phyloP scores from a whole-genome alignment of 306 rosid species.

The Crotalaria pallida region DNA sequence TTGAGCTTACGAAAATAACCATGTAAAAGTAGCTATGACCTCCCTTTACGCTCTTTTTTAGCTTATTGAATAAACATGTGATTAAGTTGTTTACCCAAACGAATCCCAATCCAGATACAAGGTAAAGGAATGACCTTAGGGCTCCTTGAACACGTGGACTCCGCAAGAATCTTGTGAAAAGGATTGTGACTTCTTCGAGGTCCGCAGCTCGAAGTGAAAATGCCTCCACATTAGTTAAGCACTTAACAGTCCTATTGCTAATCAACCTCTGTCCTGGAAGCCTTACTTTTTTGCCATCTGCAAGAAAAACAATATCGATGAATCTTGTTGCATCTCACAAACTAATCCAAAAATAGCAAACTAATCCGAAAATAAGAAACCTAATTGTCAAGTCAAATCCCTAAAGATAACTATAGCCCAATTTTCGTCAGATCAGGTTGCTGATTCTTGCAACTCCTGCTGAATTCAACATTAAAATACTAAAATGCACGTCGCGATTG shows the following conservation, averaged over 20 bases:
- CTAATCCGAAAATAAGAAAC: no score
- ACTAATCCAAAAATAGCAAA: no score
- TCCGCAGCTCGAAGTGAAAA: constrained; percentile 70
- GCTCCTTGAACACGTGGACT: constrained; percentile 71
- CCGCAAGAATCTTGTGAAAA: constrained; percentile 65
- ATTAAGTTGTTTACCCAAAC: no score
- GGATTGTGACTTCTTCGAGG: constrained; percentile 72
- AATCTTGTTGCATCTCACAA: background rate
- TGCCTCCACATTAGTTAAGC: constrained; percentile 75
- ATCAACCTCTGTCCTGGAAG: constrained; percentile 37
- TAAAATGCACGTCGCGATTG: background rate
- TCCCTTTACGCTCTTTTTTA: no score
- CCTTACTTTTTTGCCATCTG: constrained; percentile 58
- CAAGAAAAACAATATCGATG: constrained; percentile 15
- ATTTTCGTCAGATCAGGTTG: background rate
- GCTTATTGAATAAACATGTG: no score
- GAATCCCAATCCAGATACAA: background rate
- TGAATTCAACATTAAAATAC: background rate
- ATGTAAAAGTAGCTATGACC: no score
- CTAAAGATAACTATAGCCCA: no score
- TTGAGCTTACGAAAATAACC: no score
- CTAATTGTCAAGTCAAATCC: no score
- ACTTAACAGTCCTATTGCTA: constrained; percentile 45
- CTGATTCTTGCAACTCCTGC: background rate
- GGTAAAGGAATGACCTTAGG: constrained; percentile 47